A percentile compares a stretch with the other conserved stretches of the same genome.
Evolutionary conservation across 768 basidiomycete species (phyloP).

Genomic region (Tylopilus intermedius): DNA sequence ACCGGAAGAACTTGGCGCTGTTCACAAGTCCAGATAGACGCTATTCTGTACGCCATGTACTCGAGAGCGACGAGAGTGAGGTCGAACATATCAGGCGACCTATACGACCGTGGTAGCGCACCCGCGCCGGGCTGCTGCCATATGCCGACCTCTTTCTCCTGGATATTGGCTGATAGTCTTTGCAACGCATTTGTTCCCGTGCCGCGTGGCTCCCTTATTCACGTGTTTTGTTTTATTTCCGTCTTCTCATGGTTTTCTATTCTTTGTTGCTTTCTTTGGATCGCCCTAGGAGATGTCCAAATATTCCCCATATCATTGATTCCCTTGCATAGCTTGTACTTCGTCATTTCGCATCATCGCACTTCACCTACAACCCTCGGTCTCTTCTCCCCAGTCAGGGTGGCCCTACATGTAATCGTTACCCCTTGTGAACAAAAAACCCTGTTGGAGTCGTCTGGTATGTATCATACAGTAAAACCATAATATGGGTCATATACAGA

Average conservation of each 20-base stretch:
- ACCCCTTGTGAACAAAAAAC: conserved; percentile 1
- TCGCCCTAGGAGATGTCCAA: conserved; percentile 10
- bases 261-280: conserved; percentile 7
- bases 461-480: conserved; percentile 18
- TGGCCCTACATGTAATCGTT: conserved; percentile 8
- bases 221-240: background rate
- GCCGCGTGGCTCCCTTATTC: background rate
- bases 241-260: background rate
- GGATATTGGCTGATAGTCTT: background rate
- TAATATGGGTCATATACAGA: conserved; percentile 16
- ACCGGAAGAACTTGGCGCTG: conserved; percentile 15
- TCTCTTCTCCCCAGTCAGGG: background rate
- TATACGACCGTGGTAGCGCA: conserved; percentile 43
- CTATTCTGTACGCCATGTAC: conserved; percentile 23
- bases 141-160: background rate
- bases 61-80: conserved; percentile 35
- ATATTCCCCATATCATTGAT: conserved; percentile 18
- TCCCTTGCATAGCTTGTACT: conserved; percentile 14
- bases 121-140: background rate
- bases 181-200: conserved; percentile 1
- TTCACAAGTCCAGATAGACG: conserved; percentile 22
- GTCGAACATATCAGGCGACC: conserved; percentile 34
- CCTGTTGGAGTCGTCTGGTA: conserved; percentile 2
- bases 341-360: conserved; percentile 9
- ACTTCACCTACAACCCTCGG: conserved; percentile 1